Evolutionary conservation across 768 basidiomycete genomes (phyloP), one percentile per base, ranked within the genome.

Genomic region (Gymnopilus junonius): DNA sequence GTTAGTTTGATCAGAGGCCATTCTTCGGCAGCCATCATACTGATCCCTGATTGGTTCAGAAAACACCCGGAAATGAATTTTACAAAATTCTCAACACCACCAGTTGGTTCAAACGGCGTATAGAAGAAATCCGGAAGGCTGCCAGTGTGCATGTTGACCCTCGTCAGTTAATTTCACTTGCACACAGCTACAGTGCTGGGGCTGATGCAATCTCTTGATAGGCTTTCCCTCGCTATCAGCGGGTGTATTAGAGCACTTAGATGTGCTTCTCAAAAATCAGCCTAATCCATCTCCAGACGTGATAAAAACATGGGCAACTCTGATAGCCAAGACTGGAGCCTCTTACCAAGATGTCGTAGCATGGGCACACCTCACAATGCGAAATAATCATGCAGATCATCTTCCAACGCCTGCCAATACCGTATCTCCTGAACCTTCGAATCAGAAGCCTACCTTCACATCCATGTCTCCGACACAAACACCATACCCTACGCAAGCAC

Each of bases 241-340:
- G 0, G 59, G 65, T 23, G 56, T 70, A 2, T 59, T 75, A 3
- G 48, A 71, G 46, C 66, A 73, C 50, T 67, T 79, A 10, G 54
- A 31, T 10, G 66, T 67, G 5, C 69, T 79, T 4, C 59, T 62
- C 17, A 45, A 66, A 32, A 60, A 43, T 8, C 69, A 71, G 20
- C 65, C 67, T 4, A 64, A 69, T 51, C 77, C 77, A 23, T 50
- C 69, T 12, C 34, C 60, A 0, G 66, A 68, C 21, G 60, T 76
- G 23, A 67, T 79, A n/a, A 43, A 46, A 25, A 70, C 76, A 0
- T 79, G 77, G 78, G 74, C 77, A 29, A 60, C 53, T 1, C 65
- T 79, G 1, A 63, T 78, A 46, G 42, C 27, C 15, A 15, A 50
- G 7, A 48, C 43, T 29, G 63, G 57, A 23, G 50, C 37, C 17